A percentile compares a stretch with the other conserved stretches of the same genome.
Evolutionary conservation across 2,329 filamentous ascomycete species (phyloP).

Genomic region (Ceratocystis destructans): DNA sequence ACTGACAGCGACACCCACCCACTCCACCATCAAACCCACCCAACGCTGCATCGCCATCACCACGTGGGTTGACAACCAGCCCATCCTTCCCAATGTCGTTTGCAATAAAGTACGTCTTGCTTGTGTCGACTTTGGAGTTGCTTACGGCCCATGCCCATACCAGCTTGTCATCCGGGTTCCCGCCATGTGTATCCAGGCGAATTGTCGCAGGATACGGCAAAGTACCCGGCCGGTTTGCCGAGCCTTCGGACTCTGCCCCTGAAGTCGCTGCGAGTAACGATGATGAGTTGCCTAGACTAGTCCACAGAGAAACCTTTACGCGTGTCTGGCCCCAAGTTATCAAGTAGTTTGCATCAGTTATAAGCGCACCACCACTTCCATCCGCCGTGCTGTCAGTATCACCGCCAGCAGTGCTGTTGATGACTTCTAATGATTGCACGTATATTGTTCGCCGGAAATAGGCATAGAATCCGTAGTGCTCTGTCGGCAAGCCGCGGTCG

Average conservation of each 20-base stretch:
- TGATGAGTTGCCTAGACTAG: constrained; percentile 33
- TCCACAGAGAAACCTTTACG: constrained; percentile 54
- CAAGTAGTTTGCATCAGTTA: constrained; percentile 40
- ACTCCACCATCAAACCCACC: constrained; percentile 51
- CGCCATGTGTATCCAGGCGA: constrained; percentile 49
- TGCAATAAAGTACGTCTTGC: constrained; percentile 31
- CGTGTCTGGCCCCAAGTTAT: constrained; percentile 48
- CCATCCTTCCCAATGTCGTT: constrained; percentile 40
- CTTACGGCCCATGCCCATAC: constrained; percentile 41
- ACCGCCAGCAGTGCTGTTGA: constrained; percentile 31
- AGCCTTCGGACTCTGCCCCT: constrained; percentile 23
- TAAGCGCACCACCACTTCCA: constrained; percentile 37
- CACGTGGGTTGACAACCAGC: constrained; percentile 38
- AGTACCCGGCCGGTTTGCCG: constrained; percentile 35
- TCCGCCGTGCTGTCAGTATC: constrained; percentile 31
- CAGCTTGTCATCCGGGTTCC: constrained; percentile 38
- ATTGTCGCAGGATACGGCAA: constrained; percentile 53
- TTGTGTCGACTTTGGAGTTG: constrained; percentile 33
- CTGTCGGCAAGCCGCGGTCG: constrained; percentile 63
- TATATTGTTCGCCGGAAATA: constrained; percentile 85
- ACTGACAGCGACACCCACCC: constrained; percentile 48
- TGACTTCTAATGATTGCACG: constrained; percentile 44
- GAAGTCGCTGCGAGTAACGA: constrained; percentile 27
- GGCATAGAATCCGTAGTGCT: constrained; percentile 89
- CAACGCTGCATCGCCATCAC: constrained; percentile 32